phyloP scores from a whole-genome alignment of 257 asterid species.

The Ajuga chamaepitys region DNA sequence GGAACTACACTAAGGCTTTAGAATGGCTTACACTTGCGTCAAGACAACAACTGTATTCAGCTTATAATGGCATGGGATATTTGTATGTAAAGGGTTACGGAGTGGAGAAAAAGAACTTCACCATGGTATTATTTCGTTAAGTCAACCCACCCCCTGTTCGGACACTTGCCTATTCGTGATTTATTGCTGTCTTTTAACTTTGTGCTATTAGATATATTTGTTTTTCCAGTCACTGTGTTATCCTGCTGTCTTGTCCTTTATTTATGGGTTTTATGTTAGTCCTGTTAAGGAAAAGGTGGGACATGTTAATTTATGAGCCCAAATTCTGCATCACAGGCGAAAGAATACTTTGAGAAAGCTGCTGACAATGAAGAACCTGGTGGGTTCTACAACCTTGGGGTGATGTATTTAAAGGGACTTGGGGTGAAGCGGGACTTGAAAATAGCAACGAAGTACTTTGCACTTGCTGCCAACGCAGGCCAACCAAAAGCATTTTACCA shows the following conservation, averaged over 20 bases:
- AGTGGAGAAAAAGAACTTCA: slow-evolving; percentile 80
- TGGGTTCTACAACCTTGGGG: slow-evolving; percentile 95
- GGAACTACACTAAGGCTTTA: slow-evolving; percentile 85
- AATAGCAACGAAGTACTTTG: slow-evolving; percentile 58
- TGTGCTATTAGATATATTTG: background rate
- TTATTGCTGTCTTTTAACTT: background rate
- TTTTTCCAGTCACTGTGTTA: background rate
- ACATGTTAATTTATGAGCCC: background rate
- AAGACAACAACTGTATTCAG: slow-evolving; percentile 78
- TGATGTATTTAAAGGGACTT: slow-evolving; percentile 76
- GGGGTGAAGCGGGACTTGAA: slow-evolving; percentile 87
- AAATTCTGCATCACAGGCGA: slow-evolving; percentile 53
- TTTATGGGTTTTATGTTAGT: background rate
- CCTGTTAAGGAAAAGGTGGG: background rate
- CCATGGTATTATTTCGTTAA: slow-evolving; percentile 45
- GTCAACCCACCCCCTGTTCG: background rate
- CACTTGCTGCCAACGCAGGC: slow-evolving; percentile 71
- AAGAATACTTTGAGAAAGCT: slow-evolving; percentile 94
- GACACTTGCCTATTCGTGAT: background rate
- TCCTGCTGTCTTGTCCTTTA: background rate
- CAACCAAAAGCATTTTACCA: slow-evolving; percentile 98
- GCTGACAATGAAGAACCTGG: slow-evolving; percentile 85
- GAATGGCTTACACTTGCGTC: slow-evolving; percentile 97
- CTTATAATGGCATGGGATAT: slow-evolving; percentile 98
- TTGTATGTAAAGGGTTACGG: slow-evolving; percentile 93